A percentile compares a stretch with the other conserved stretches of the same genome.
Evolutionary conservation across 2,329 filamentous ascomycete genomes (phyloP).

Genomic region (Penicillium frequentans): DNA sequence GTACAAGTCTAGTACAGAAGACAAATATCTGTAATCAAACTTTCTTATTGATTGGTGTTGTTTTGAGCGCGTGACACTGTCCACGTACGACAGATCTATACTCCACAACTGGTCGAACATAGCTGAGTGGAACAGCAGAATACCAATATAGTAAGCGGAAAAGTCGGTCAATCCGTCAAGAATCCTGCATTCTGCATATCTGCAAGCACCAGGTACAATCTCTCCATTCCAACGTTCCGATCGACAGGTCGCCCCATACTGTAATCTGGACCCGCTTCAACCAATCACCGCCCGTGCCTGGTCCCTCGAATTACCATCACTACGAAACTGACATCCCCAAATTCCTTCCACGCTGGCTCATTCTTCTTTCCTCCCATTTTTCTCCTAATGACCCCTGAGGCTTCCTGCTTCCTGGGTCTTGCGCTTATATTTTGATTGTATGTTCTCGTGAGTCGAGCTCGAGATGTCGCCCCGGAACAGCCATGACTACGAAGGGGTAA

Average conservation of each 20-base stretch:
- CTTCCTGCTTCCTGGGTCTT: slow-evolving; percentile 11
- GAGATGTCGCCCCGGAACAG: slow-evolving; percentile 41
- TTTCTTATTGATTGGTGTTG: background rate
- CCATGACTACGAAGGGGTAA: slow-evolving; percentile 45
- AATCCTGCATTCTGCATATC: slow-evolving; percentile 9
- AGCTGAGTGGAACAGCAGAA: background rate
- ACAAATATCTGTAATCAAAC: background rate
- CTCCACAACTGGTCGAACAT: background rate
- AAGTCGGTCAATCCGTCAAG: background rate
- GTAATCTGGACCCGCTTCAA: background rate
- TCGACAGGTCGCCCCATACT: slow-evolving; percentile 15
- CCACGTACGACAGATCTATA: background rate
- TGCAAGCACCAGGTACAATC: background rate
- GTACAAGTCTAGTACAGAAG: background rate
- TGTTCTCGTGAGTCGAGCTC: slow-evolving; percentile 10
- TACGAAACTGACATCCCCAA: slow-evolving; percentile 16
- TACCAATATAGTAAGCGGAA: background rate
- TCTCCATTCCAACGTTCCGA: slow-evolving; percentile 16
- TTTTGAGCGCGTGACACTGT: slow-evolving; percentile 3
- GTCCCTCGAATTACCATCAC: slow-evolving; percentile 14
- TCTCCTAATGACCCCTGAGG: slow-evolving; percentile 7
- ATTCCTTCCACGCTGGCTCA: slow-evolving; percentile 18
- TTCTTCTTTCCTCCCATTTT: slow-evolving; percentile 8
- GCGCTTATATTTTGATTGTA: slow-evolving; percentile 17
- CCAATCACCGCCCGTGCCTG: slow-evolving; percentile 25